Percentiles rank a stretch among this genome's conserved stretches.
Evolutionary conservation across 2,329 filamentous ascomycete species (phyloP).

Genomic region (Trichoderma atrobrunneum): DNA sequence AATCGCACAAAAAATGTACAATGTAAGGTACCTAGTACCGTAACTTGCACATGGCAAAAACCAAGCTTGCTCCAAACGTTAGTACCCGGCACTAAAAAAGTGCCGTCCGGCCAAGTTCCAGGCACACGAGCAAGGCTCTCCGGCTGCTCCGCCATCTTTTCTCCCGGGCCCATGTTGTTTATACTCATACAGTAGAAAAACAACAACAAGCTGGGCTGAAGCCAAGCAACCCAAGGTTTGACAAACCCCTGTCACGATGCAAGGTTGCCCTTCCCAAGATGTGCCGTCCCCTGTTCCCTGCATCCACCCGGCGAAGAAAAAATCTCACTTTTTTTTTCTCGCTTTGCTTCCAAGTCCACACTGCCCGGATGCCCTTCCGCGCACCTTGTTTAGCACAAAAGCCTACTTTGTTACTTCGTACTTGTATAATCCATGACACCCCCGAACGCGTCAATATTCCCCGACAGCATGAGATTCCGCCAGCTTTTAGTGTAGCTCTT

Average conservation of each 20-base stretch:
- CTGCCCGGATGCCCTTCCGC: slow-evolving; percentile 16
- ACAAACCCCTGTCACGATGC: slow-evolving; percentile 16
- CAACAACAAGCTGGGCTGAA: slow-evolving; percentile 17
- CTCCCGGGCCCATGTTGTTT: background rate
- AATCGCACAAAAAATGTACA: background rate
- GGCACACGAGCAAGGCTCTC: background rate
- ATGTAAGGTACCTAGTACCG: too few species aligned
- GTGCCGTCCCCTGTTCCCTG: slow-evolving; percentile 19
- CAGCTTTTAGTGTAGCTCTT: slow-evolving; percentile 17
- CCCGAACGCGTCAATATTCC: slow-evolving; percentile 6
- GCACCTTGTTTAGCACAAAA: slow-evolving; percentile 4
- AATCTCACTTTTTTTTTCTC: slow-evolving; percentile 7
- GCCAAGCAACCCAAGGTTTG: slow-evolving; percentile 1
- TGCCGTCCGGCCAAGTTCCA: background rate
- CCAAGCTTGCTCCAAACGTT: background rate
- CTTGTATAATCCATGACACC: background rate
- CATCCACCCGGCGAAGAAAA: slow-evolving; percentile 8
- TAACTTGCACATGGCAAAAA: background rate
- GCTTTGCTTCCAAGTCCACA: background rate
- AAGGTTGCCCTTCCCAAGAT: slow-evolving; percentile 18
- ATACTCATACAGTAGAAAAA: background rate
- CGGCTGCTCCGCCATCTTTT: background rate
- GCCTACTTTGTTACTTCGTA: background rate
- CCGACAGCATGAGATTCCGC: slow-evolving; percentile 5
- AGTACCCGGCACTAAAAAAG: background rate